Conservation (phyloP, 2,329 filamentous ascomycete genomes). For the Chaetoscypha palmicola region DNA sequence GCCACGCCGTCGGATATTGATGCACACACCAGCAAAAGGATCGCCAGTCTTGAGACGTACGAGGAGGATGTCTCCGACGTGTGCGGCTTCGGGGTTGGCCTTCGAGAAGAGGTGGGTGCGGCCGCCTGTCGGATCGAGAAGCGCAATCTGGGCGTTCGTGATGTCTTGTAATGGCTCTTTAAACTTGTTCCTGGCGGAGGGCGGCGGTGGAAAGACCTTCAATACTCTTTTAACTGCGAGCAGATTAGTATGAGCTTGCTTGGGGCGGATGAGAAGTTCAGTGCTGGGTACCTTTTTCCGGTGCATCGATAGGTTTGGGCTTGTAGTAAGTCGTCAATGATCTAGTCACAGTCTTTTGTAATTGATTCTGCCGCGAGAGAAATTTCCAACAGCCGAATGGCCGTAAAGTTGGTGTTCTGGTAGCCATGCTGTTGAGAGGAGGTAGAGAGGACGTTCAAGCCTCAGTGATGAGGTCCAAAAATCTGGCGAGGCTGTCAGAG, state of each 20-base stretch:
- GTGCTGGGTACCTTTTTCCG: conserved; percentile 9
- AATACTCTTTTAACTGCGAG: conserved; percentile 38
- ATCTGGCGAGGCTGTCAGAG: conserved; percentile 12
- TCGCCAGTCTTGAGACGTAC: conserved; percentile 80
- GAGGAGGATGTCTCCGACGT: conserved; percentile 84
- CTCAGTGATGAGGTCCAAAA: conserved; percentile 14
- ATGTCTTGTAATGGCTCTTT: conserved; percentile 64
- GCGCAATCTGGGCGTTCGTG: conserved; percentile 59
- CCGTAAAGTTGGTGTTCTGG: conserved; percentile 41
- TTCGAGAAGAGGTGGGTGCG: conserved; percentile 75
- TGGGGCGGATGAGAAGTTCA: background rate
- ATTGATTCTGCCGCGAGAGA: conserved; percentile 51
- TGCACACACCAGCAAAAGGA: conserved; percentile 80
- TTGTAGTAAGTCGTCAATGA: conserved; percentile 44
- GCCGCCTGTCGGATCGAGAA: conserved; percentile 78
- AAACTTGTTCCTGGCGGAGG: conserved; percentile 47
- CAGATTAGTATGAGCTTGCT: conserved; percentile 10
- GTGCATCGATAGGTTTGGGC: conserved; percentile 31
- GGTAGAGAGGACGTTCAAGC: conserved; percentile 16
- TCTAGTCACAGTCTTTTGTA: conserved; percentile 39
- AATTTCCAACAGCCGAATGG: conserved; percentile 66
- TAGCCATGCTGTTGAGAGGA: conserved; percentile 27
- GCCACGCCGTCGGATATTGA: conserved; percentile 81
- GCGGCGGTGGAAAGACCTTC: conserved; percentile 45
- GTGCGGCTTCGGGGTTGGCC: conserved; percentile 69